phyloP scores from a whole-genome alignment of 768 basidiomycete genomes.

The Tulasnella sp. region DNA sequence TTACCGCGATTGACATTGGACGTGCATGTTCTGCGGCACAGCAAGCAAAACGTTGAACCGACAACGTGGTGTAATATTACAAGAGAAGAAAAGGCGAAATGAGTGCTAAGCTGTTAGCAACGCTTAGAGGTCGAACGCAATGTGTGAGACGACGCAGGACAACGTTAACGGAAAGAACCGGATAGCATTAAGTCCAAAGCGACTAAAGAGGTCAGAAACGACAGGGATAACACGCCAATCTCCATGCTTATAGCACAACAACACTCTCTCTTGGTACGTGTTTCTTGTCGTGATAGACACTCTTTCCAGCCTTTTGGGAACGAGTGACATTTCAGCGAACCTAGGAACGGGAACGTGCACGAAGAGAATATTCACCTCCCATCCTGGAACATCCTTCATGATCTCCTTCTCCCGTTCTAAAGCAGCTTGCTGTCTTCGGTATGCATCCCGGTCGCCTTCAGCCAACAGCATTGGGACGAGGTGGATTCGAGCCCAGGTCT shows the following conservation, averaged over 20 bases:
- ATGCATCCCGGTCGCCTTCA: constrained; percentile 86
- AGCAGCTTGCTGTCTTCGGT: constrained; percentile 71
- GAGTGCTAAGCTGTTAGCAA: no score
- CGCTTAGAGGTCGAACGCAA: no score
- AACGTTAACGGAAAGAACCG: no score
- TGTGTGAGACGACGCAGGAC: no score
- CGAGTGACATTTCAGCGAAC: constrained; percentile 5
- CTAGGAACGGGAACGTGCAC: not conserved
- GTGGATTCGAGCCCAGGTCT: constrained; percentile 92
- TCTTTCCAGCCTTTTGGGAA: constrained; percentile 69
- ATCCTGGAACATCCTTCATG: constrained; percentile 89
- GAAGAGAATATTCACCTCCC: constrained; percentile 63
- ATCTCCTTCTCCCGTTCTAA: constrained; percentile 74
- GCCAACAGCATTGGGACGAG: constrained; percentile 86
- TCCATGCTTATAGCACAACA: constrained; percentile 46
- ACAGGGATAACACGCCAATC: not conserved
- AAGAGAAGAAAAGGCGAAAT: no score
- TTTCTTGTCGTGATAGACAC: constrained; percentile 72
- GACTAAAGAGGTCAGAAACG: no score
- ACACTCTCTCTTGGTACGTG: constrained; percentile 54
- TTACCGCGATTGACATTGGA: no score
- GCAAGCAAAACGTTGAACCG: no score
- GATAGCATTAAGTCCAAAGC: no score
- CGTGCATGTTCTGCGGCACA: no score
- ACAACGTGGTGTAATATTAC: no score